Conservation (phyloP, 2,329 filamentous ascomycete genomes). For the Albophoma yamanashiensis region DNA sequence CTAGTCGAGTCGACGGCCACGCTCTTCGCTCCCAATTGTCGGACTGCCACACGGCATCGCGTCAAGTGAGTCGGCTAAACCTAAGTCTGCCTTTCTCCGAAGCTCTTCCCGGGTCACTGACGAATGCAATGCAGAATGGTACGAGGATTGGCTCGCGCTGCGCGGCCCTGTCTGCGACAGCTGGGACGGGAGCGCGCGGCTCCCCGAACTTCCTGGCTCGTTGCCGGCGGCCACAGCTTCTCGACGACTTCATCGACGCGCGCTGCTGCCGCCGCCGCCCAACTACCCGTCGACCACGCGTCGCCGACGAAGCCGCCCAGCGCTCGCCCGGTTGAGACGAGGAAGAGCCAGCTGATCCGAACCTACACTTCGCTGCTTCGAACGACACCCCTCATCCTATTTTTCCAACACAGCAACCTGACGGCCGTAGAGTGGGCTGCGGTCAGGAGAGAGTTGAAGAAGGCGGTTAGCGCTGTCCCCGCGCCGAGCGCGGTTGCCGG, state of each 20-base stretch:
- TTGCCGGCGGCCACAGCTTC: conserved; percentile 11
- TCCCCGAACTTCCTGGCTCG: conserved; percentile 8
- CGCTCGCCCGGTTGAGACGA: conserved; percentile 73
- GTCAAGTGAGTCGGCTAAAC: not conserved
- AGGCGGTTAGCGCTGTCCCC: conserved; percentile 32
- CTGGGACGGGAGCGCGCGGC: conserved; percentile 2
- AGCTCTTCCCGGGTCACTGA: not conserved
- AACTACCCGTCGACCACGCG: conserved; percentile 34
- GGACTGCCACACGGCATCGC: not conserved
- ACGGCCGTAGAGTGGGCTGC: conserved; percentile 52
- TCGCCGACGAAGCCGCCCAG: conserved; percentile 76
- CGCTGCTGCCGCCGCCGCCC: conserved; percentile 14
- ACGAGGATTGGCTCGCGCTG: conserved; percentile 6
- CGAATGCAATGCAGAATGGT: conserved; percentile 9
- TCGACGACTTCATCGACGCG: conserved; percentile 13
- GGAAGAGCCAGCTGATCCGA: conserved; percentile 80
- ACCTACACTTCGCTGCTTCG: conserved; percentile 83
- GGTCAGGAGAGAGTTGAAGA: conserved; percentile 30
- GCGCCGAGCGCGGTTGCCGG: conserved; percentile 13
- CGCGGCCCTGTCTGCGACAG: conserved; percentile 10
- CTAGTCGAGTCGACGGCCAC: not conserved
- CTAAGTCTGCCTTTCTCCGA: not conserved
- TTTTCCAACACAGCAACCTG: conserved; percentile 66
- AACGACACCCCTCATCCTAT: conserved; percentile 71
- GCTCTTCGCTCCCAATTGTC: not conserved